Percentiles rank a stretch among this genome's conserved stretches.
Conservation (phyloP, 1,284 basidiomycete genomes). For the Leccinum fallax region DNA sequence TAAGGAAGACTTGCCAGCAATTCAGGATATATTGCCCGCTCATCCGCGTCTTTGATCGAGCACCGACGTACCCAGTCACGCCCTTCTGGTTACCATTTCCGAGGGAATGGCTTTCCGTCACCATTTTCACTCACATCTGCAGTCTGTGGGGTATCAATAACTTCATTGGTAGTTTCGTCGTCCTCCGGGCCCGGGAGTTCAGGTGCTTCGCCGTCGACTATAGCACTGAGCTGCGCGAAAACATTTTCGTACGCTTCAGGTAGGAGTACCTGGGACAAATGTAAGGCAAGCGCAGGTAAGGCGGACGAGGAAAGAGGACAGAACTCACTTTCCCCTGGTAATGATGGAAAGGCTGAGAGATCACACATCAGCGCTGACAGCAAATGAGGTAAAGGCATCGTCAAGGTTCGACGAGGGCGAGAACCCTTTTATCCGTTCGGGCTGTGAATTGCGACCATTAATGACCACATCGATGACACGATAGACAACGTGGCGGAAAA, state of each 20-base stretch:
- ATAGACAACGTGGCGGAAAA: conserved; percentile 8
- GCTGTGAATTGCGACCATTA: conserved; percentile 45
- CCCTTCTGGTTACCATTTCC: conserved; percentile 41
- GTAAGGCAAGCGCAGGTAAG: conserved; percentile 4
- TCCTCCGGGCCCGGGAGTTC: conserved; percentile 59
- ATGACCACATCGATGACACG: not conserved
- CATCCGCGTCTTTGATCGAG: conserved; percentile 76
- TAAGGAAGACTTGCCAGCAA: conserved; percentile 57
- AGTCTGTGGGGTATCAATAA: conserved; percentile 11
- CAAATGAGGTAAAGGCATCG: conserved; percentile 68
- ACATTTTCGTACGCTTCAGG: conserved; percentile 97
- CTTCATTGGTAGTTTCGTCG: conserved; percentile 27
- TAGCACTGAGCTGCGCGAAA: conserved; percentile 94
- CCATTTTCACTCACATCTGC: conserved; percentile 36
- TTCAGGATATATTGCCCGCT: conserved; percentile 84
- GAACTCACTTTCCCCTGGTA: conserved; percentile 61
- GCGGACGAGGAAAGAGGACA: not conserved
- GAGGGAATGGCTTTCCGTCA: conserved; percentile 14
- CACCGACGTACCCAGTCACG: conserved; percentile 65
- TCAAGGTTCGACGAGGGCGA: conserved; percentile 49
- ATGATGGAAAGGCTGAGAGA: conserved; percentile 95
- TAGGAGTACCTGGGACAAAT: conserved; percentile 73
- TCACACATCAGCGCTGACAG: conserved; percentile 98
- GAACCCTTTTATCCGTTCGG: conserved; percentile 95
- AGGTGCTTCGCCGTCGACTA: conserved; percentile 93